Evolutionary conservation across 129 eudicot species (phyloP), one percentile per base, ranked within the genome.

Genomic region (Pseudognaphalium luteoalbum): DNA sequence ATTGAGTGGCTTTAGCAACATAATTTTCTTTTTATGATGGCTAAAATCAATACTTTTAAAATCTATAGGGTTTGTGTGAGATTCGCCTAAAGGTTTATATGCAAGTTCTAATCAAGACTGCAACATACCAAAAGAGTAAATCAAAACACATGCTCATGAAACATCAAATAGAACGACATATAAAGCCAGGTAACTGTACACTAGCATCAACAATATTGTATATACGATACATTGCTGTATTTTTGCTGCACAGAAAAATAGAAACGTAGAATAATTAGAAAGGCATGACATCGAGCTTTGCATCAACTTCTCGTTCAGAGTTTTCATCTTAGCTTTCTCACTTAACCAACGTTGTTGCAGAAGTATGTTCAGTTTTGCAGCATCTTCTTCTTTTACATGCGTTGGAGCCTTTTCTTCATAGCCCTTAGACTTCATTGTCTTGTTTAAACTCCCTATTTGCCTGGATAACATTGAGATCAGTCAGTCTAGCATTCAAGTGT

Each of bases 401-500:
- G 83, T 69, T 2, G 90, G 95, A 35, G 88, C 90, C 84, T 90
- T 93, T 79, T 86, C 94, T 54, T 85, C 81, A 29, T 93, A 90
- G 57, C 95, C 92, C 25, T 90, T 77, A 20, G 85, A 92, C 61
- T 81, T 86, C 85, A 83, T 88, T 73, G 47, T 81, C 82, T 86
- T 88, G 22, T 59, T 67, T 64, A 90, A 83, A 68, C 41, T 78
- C 22, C 83, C 92, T 51, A 9, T 66, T 86, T 88, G 92, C 92
- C 98, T 93, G 59, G 70, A 68, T 35, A 71, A 92, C 76, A 70
- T 39, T 89, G 74, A 89, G 96, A 61, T 92, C 85, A 14, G 90
- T 92, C 79, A 85, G 62, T 57, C 25, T 57, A 17, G 6, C 62
- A 19, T 22, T 69, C 41, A 51, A 12, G 57, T 0, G n/a, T 62